Base-by-base conservation (phyloP, 176 grass and related monocot species). In the Cenchrus americanus region DNA sequence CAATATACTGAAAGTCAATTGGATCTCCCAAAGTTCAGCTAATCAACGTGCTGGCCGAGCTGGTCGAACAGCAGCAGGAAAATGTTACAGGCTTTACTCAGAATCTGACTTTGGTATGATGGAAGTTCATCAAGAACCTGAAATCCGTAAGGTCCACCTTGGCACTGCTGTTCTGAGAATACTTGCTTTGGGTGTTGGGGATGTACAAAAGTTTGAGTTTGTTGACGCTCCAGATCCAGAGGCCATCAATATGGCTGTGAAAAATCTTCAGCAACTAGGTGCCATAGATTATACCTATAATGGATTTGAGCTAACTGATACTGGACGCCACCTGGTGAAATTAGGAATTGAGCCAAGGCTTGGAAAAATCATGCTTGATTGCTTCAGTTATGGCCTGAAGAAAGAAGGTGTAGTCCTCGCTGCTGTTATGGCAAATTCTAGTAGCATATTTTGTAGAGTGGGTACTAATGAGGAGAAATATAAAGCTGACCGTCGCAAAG, bases 401-500 rank as follows among this genome's bases (percentile, higher is more conserved):
- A 98, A 95, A 75, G 96, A 98, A 83, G 96, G 93, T 53, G 58
- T 98, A 68, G 89, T 95, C 77, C 85, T 98, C 78, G 93, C 96
- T 46, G 89, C 96, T 58, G 87, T 98, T 76, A 98, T 98, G 96
- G 89, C 96, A 54, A 95, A 98, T 88, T 88, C 96, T 72, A 93
- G 89, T 79, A 95, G 91, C 76, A 95, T 98, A 89, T 98, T 98
- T 83, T 98, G 96, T 91, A 92, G 96, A 86, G 87, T 98, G 49
- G 96, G 96, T 26, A 90, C 80, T n/a, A 81, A 87, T 30, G 87
- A 98, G 85, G 89, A 83, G 57, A 98, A 98, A 85, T 89, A 87
- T 81, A 98, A 87, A 93, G 89, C 96, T 13, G 96, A 95, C 78
- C 83, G 91, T 69, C 91, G 90, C 59, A 93, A 87, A 80, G 87